Evolutionary conservation across 371 early-diverging fungal species (phyloP).

Genomic region (Mucor circinelloides): DNA sequence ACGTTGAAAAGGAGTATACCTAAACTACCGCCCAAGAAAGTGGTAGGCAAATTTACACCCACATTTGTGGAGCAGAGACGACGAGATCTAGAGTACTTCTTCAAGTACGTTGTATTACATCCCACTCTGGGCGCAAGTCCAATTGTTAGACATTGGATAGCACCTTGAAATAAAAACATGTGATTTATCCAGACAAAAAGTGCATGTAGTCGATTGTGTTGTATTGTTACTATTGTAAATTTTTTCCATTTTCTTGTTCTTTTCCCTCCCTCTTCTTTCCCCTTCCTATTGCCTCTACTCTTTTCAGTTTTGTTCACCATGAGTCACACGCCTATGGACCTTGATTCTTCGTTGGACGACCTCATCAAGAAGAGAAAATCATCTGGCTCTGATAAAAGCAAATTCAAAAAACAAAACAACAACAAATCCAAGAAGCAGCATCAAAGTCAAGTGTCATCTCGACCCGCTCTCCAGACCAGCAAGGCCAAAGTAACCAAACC

Average conservation of each 20-base stretch:
- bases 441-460: constrained; percentile 1
- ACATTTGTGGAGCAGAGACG: constrained; percentile 57
- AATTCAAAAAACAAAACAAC: constrained; percentile 12
- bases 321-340: constrained; percentile 35
- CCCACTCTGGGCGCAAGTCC: constrained; percentile 52
- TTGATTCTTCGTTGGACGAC: constrained; percentile 52
- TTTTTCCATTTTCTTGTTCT: constrained; percentile 4
- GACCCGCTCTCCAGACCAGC: constrained; percentile 8
- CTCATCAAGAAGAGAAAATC: constrained; percentile 38
- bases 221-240: not conserved
- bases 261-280: not conserved
- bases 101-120: constrained; percentile 56
- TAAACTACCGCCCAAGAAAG: constrained; percentile 57
- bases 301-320: constrained; percentile 7
- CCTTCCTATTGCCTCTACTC: not conserved
- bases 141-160: constrained; percentile 49
- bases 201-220: not conserved
- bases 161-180: constrained; percentile 27
- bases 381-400: constrained; percentile 3
- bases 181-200: not conserved
- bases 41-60: constrained; percentile 56
- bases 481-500: constrained; percentile 24
- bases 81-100: constrained; percentile 60
- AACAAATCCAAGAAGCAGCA: constrained; percentile 8
- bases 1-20: constrained; percentile 50